Base-by-base conservation (phyloP, 495 filamentous ascomycete species). In the Talaromyces proteolyticus region DNA sequence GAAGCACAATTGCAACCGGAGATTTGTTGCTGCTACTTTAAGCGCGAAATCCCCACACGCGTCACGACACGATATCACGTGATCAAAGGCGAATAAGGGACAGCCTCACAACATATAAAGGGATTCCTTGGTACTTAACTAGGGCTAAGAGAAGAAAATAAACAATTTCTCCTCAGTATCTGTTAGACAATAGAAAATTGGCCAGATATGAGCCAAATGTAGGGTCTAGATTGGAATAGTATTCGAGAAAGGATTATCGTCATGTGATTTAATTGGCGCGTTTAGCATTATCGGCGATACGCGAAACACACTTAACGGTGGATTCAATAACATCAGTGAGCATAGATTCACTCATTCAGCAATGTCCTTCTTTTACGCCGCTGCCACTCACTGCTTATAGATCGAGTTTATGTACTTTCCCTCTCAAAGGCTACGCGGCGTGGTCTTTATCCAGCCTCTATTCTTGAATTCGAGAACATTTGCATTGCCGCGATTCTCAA, bases 401-500 rank as follows among this genome's bases (percentile, higher is more conserved):
- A 10, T 10, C 29, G 8, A 14, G 29, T 34, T 34, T 65, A 70
- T 73, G 68, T 66, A 66, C 60, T 51, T 58, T 53, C 46, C 45
- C 20, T 57, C 51, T 47, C 19, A 24, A 11, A 54, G 54, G 50
- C 10, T 44, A 39, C 50, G 57, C 42, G 42, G 48, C 40, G 49
- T 57, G 51, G 21, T 52, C 55, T 49, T 47, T 17, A 50, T 55
- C 52, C 57, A 56, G 51, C 54, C 42, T 40, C 22, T 59, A 42
- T 56, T 57, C 22, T 50, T 44, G 42, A 51, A 44, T 5, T 37
- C 58, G 45, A 60, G 43, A 29, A 36, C 57, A 37, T 53, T 54
- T 51, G 57, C 42, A 42, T 45, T 51, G 43, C 59, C 55, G 34
- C 48, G 52, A 48, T 66, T 57, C 55, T 66, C 63, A 48, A 63